Evolutionary conservation across 208 protist species (phyloP).

Genomic region (Crithidia mellificae): DNA sequence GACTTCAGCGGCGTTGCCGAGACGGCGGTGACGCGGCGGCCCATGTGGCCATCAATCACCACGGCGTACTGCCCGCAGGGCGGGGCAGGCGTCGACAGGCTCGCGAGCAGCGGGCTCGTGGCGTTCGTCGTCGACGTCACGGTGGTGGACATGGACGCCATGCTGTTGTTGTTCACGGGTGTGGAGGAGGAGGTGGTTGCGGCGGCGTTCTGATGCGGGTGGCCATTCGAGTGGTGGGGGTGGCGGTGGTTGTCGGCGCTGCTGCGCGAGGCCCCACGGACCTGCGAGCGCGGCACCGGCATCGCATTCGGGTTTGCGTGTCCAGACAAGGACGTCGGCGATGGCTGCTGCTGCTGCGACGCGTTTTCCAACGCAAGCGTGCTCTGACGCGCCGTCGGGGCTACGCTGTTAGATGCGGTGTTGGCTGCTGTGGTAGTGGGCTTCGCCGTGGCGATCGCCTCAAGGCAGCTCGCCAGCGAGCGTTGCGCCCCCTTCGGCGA

Average conservation of each 20-base stretch:
- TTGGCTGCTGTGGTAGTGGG: not conserved
- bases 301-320: slow-evolving; percentile 15
- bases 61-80: slow-evolving; percentile 36
- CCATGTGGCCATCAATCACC: slow-evolving; percentile 55
- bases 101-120: slow-evolving; percentile 8
- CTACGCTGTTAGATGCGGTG: too few species aligned
- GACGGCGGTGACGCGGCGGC: slow-evolving; percentile 27
- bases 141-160: not conserved
- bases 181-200: not conserved
- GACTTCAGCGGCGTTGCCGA: slow-evolving; percentile 29
- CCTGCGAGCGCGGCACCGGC: slow-evolving; percentile 27
- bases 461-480: slow-evolving; percentile 33
- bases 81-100: not conserved
- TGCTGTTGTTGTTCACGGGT: slow-evolving; percentile 6
- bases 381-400: too few species aligned
- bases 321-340: slow-evolving; percentile 1
- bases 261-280: slow-evolving; percentile 8
- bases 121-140: not conserved
- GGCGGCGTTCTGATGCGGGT: not conserved
- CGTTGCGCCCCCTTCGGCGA: slow-evolving; percentile 23
- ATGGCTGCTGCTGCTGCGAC: not conserved
- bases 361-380: not conserved
- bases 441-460: slow-evolving; percentile 18
- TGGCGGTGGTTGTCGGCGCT: not conserved
- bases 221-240: too few species aligned